Evolutionary conservation across 1,284 basidiomycete species (phyloP).

Genomic region (Cutaneotrichosporon sp.): DNA sequence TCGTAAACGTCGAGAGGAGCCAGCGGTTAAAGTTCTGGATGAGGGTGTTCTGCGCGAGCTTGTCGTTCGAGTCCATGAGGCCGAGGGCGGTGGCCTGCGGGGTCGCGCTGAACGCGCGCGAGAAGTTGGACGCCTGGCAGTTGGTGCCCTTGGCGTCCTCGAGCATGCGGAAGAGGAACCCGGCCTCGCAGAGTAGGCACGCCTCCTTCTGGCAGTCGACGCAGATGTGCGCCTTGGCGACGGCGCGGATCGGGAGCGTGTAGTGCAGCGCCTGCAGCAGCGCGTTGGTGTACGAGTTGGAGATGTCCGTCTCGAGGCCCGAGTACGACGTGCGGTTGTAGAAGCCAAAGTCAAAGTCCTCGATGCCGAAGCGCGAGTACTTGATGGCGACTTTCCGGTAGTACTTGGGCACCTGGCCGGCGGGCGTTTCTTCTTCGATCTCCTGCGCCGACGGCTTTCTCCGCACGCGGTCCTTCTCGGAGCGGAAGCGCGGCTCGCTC

Average conservation of each 20-base stretch:
- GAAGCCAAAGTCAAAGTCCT: slow-evolving; percentile 97
- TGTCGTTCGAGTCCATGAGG: slow-evolving; percentile 83
- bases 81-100: slow-evolving; percentile 81
- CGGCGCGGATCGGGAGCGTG: slow-evolving; percentile 69
- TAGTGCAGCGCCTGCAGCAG: slow-evolving; percentile 90
- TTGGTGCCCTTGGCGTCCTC: slow-evolving; percentile 92
- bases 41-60: slow-evolving; percentile 77
- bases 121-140: slow-evolving; percentile 96
- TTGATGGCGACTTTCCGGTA: slow-evolving; percentile 96
- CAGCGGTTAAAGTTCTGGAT: slow-evolving; percentile 96
- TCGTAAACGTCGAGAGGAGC: slow-evolving; percentile 60
- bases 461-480: slow-evolving; percentile 63
- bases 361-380: slow-evolving; percentile 98
- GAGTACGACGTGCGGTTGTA: slow-evolving; percentile 88
- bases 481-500: slow-evolving; percentile 71
- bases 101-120: slow-evolving; percentile 79
- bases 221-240: slow-evolving; percentile 90
- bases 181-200: slow-evolving; percentile 92
- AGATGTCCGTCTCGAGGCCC: slow-evolving; percentile 94
- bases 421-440: slow-evolving; percentile 34
- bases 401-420: slow-evolving; percentile 68
- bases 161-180: slow-evolving; percentile 93
- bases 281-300: slow-evolving; percentile 96
- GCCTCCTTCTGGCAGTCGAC: slow-evolving; percentile 84
- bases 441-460: slow-evolving; percentile 31